These are phyloP conservation scores for Collybia sp. DNA, from an alignment of 768 basidiomycete species.

Conservation along the genomic window DNA sequence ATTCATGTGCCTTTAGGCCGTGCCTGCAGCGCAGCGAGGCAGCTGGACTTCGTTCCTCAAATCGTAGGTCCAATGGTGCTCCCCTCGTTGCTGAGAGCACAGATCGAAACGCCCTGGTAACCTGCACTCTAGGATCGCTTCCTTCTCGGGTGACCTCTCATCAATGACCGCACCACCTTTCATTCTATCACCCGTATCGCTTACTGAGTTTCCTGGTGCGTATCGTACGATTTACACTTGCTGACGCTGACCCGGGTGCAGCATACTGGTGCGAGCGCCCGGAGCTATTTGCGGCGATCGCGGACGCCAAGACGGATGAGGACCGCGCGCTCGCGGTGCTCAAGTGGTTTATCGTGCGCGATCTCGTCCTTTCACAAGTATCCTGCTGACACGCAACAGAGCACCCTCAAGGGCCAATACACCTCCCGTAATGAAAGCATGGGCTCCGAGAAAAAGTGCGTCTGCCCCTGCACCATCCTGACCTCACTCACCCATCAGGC, in stretches of 20 bases:
- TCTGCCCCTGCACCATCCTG: background rate
- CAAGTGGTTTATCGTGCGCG: constrained; percentile 88
- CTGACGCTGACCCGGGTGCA: constrained; percentile 17
- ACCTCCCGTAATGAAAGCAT: constrained; percentile 92
- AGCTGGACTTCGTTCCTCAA: constrained; percentile 92
- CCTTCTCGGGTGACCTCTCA: constrained; percentile 85
- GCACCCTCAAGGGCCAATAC: constrained; percentile 93
- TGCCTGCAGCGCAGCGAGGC: constrained; percentile 78
- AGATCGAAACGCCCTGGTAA: constrained; percentile 4
- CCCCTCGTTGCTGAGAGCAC: background rate
- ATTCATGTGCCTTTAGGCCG: constrained; percentile 39
- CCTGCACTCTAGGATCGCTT: constrained; percentile 56
- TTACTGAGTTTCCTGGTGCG: constrained; percentile 89
- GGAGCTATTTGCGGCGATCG: constrained; percentile 82
- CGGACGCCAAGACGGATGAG: constrained; percentile 69
- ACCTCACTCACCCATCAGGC: constrained; percentile 39
- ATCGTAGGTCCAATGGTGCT: constrained; percentile 48
- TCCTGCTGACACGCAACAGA: constrained; percentile 30
- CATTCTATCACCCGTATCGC: constrained; percentile 86
- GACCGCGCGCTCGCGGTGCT: constrained; percentile 78
- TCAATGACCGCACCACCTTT: constrained; percentile 84
- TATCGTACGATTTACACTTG: constrained; percentile 5
- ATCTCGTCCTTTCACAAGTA: background rate
- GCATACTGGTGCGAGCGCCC: constrained; percentile 98
- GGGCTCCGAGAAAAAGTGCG: constrained; percentile 97